phyloP scores from a whole-genome alignment of 352 stramenopile species.

The Globisporangium spiculum region DNA sequence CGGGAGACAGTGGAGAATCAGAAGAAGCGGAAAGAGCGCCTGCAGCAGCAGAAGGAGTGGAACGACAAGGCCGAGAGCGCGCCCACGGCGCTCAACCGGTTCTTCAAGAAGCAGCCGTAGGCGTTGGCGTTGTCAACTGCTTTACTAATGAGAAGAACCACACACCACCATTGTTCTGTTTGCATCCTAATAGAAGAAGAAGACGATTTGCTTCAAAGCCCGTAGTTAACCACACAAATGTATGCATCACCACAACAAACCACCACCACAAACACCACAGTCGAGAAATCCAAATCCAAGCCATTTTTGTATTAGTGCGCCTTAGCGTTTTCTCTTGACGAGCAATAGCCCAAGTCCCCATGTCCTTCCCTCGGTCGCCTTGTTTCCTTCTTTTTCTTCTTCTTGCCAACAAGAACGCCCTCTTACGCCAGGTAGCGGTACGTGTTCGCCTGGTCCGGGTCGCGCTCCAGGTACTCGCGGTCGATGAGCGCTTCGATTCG shows the following conservation, averaged over 20 bases:
- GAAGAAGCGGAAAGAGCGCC: slow-evolving; percentile 65
- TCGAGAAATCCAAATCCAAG: not conserved
- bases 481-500: slow-evolving; percentile 98
- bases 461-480: slow-evolving; percentile 97
- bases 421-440: slow-evolving; percentile 95
- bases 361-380: not conserved
- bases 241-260: not conserved
- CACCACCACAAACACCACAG: not conserved
- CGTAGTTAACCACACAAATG: not conserved
- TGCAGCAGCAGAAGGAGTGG: slow-evolving; percentile 78
- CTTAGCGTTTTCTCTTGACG: not conserved
- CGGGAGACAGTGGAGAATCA: slow-evolving; percentile 81
- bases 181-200: not conserved
- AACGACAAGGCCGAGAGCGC: slow-evolving; percentile 71
- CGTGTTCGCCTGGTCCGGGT: slow-evolving; percentile 93
- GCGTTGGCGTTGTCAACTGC: not conserved
- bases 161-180: not conserved
- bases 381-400: not conserved
- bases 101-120: slow-evolving; percentile 80
- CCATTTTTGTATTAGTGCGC: slow-evolving; percentile 4
- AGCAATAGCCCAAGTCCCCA: not conserved
- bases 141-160: not conserved
- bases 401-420: no score
- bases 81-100: slow-evolving; percentile 82
- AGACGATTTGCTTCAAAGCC: not conserved